Evolutionary conservation across 495 filamentous ascomycete species (phyloP).

Genomic region (Parmelia sp.): DNA sequence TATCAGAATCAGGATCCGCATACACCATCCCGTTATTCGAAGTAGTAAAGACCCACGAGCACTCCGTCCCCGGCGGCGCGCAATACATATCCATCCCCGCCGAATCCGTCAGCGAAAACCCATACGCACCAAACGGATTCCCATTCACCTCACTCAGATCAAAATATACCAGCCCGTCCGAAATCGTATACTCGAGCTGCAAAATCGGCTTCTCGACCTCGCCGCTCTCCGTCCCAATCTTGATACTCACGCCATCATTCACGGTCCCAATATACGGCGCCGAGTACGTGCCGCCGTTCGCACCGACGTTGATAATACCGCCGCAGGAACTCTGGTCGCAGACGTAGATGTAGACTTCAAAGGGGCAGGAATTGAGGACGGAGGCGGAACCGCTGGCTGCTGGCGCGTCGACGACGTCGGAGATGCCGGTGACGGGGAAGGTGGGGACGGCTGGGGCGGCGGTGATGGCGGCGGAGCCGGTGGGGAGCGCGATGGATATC

Average conservation of each 20-base stretch:
- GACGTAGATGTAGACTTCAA: background rate
- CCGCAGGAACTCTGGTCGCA: background rate
- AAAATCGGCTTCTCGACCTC: background rate
- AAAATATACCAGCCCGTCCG: constrained; percentile 7
- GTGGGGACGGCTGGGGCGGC: background rate
- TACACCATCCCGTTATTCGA: constrained; percentile 7
- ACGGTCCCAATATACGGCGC: background rate
- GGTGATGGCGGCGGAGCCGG: background rate
- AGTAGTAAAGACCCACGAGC: constrained; percentile 5
- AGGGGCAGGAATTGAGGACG: background rate
- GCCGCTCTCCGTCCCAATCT: background rate
- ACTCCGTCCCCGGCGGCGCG: constrained; percentile 6
- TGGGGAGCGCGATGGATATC: too few relatives aligned
- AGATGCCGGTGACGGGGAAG: background rate
- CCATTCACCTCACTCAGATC: constrained; percentile 20
- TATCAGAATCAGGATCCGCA: background rate
- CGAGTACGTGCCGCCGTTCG: background rate
- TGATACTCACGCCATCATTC: constrained; percentile 7
- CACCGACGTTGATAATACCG: background rate
- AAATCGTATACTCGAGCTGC: constrained; percentile 14
- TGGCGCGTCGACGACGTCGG: too few relatives aligned
- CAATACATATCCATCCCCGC: background rate
- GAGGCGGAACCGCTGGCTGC: background rate
- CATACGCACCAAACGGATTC: constrained; percentile 12
- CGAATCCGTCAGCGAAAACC: constrained; percentile 2